Evolutionary conservation across 345 rosid genomes (phyloP).

Genomic region (Carallia brachiata): DNA sequence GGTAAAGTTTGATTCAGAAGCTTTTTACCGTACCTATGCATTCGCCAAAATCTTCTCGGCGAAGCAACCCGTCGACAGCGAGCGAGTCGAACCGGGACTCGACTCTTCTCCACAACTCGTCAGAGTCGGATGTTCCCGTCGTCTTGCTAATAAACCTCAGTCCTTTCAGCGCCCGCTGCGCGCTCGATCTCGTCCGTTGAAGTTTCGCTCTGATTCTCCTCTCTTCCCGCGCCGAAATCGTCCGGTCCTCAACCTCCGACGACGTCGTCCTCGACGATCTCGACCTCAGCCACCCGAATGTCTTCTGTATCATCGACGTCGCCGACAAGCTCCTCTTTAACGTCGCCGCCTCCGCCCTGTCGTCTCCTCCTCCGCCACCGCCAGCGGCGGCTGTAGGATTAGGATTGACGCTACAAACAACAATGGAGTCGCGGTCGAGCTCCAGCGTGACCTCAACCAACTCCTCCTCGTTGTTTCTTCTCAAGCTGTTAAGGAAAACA

Average conservation of each 20-base stretch:
- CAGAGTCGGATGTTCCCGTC: slow-evolving; percentile 39
- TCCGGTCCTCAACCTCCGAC: slow-evolving; percentile 30
- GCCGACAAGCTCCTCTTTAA: slow-evolving; percentile 54
- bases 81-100: slow-evolving; percentile 58
- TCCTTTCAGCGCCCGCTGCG: slow-evolving; percentile 75
- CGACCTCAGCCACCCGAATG: slow-evolving; percentile 58
- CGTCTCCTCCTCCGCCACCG: not conserved
- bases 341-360: not conserved
- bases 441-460: slow-evolving; percentile 80
- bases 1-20: not conserved
- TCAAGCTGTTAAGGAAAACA: slow-evolving; percentile 61
- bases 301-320: slow-evolving; percentile 56
- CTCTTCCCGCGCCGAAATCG: slow-evolving; percentile 48
- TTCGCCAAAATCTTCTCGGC: slow-evolving; percentile 85
- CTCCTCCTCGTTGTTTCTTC: no score
- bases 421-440: slow-evolving; percentile 61
- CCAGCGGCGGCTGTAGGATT: slow-evolving; percentile 13
- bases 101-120: slow-evolving; percentile 68
- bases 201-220: slow-evolving; percentile 56
- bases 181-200: slow-evolving; percentile 64
- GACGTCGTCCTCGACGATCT: slow-evolving; percentile 47
- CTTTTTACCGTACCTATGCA: slow-evolving; percentile 61
- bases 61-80: slow-evolving; percentile 62
- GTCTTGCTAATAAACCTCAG: slow-evolving; percentile 68
- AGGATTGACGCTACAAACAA: slow-evolving; percentile 62